Percentiles rank a stretch among this genome's conserved stretches.
Evolutionary conservation across 208 protist genomes (phyloP).

Genomic region (Kentomonas sorsogonicus): DNA sequence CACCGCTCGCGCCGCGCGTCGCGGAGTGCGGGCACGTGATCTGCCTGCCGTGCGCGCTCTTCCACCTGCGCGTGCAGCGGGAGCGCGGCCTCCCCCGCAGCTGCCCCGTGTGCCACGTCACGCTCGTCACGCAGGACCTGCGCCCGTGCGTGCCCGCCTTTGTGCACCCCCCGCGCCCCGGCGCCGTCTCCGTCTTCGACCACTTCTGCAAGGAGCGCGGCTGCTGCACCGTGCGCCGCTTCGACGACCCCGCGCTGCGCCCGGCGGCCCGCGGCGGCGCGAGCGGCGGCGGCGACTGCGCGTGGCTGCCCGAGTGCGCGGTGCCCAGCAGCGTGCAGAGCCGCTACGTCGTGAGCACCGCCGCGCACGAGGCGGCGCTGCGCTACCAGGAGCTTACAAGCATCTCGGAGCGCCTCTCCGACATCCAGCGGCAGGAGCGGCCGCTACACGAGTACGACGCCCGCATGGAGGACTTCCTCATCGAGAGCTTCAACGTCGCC

Average conservation of each 20-base stretch:
- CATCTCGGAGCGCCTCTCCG: constrained; percentile 44
- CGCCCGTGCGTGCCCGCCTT: constrained; percentile 56
- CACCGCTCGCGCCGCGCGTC: constrained; percentile 62
- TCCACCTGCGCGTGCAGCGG: constrained; percentile 51
- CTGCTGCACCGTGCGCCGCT: constrained; percentile 62
- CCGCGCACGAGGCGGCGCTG: constrained; percentile 38
- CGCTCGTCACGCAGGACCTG: constrained; percentile 37
- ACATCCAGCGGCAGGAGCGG: constrained; percentile 26
- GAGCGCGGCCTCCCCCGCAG: constrained; percentile 37
- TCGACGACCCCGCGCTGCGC: constrained; percentile 45
- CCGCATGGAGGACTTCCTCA: constrained; percentile 31
- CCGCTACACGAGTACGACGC: constrained; percentile 56
- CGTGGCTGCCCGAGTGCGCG: constrained; percentile 35
- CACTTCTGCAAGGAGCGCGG: constrained; percentile 48
- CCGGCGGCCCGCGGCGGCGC: background rate
- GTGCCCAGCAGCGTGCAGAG: constrained; percentile 49
- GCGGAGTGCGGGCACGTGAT: constrained; percentile 84
- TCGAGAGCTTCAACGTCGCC: constrained; percentile 54
- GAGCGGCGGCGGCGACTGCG: background rate
- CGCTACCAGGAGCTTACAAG: constrained; percentile 37
- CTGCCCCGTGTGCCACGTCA: constrained; percentile 74
- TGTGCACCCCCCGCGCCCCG: constrained; percentile 24
- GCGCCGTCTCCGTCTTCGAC: constrained; percentile 46
- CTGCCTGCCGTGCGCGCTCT: constrained; percentile 74
- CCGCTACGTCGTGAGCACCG: constrained; percentile 67